Evolutionary conservation across 176 grass and related monocot genomes (phyloP).

Genomic region (Typha latifolia): DNA sequence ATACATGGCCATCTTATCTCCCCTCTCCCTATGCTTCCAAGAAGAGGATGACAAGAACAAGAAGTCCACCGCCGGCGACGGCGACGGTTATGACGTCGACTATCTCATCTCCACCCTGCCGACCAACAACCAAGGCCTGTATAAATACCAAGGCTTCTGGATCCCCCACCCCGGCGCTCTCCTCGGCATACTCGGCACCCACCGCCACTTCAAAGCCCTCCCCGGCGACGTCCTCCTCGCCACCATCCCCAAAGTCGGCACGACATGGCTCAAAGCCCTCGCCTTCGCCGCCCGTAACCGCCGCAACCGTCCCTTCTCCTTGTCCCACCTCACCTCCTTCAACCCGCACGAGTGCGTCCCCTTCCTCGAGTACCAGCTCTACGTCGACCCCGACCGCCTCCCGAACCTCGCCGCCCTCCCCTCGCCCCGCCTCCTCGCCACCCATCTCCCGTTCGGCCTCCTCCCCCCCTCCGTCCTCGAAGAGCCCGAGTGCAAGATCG

Average conservation of each 20-base stretch:
- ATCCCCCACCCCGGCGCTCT: no score
- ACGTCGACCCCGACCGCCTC: not conserved
- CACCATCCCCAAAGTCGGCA: not conserved
- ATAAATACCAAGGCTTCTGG: not conserved
- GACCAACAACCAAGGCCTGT: not conserved
- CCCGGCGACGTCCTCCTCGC: not conserved
- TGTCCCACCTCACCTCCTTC: not conserved
- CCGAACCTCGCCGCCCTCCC: constrained; percentile 1
- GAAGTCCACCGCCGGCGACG: no score
- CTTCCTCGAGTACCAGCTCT: constrained; percentile 5
- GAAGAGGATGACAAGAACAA: no score
- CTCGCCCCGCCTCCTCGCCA: not conserved
- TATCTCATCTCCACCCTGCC: not conserved
- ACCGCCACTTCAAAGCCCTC: not conserved
- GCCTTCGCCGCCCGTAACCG: not conserved
- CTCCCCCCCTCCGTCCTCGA: not conserved
- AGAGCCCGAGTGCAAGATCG: not conserved
- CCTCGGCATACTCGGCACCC: no score
- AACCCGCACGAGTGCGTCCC: constrained; percentile 3
- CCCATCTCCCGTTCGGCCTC: not conserved
- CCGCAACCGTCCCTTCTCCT: not conserved
- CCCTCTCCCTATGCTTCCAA: no score
- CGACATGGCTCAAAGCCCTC: constrained; percentile 1
- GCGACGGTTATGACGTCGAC: no score
- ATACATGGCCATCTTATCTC: no score